phyloP scores from a whole-genome alignment of 768 basidiomycete genomes.

The Mycena kentingensis region DNA sequence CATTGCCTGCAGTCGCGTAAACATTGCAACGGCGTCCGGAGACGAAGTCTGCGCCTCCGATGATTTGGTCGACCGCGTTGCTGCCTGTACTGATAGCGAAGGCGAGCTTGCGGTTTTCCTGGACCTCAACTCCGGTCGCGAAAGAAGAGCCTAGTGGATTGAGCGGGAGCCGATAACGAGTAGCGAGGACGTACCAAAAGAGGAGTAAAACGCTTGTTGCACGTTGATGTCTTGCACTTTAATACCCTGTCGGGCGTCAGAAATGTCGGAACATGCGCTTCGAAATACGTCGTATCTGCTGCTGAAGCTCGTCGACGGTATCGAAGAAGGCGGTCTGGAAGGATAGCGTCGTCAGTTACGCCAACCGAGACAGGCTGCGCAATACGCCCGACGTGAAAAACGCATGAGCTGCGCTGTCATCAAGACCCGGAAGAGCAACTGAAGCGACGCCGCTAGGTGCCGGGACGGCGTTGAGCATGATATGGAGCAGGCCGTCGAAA shows the following conservation, averaged over 20 bases:
- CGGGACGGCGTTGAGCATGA: constrained; percentile 8
- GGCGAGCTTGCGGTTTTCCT: constrained; percentile 81
- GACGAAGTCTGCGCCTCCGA: constrained; percentile 63
- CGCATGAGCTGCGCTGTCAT: constrained; percentile 5
- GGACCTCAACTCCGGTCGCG: constrained; percentile 90
- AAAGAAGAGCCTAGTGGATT: constrained; percentile 75
- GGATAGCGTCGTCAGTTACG: not conserved
- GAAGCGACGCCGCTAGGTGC: not conserved
- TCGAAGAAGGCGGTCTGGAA: constrained; percentile 66
- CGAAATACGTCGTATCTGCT: constrained; percentile 53
- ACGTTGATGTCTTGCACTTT: constrained; percentile 95
- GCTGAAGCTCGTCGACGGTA: constrained; percentile 81
- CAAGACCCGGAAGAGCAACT: constrained; percentile 13
- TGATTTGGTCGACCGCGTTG: constrained; percentile 84
- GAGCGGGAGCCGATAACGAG: constrained; percentile 3
- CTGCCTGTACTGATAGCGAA: constrained; percentile 86
- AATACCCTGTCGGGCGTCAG: constrained; percentile 65
- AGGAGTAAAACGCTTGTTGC: constrained; percentile 64
- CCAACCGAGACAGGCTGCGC: constrained; percentile 7
- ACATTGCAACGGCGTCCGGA: not conserved
- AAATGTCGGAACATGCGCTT: constrained; percentile 16
- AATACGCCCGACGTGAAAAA: constrained; percentile 6
- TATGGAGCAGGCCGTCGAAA: constrained; percentile 12
- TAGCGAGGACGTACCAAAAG: constrained; percentile 54
- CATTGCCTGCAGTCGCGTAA: constrained; percentile 56